These are phyloP conservation scores for Tephrocybe rancida DNA, from an alignment of 768 basidiomycete species.

Conservation along the genomic window DNA sequence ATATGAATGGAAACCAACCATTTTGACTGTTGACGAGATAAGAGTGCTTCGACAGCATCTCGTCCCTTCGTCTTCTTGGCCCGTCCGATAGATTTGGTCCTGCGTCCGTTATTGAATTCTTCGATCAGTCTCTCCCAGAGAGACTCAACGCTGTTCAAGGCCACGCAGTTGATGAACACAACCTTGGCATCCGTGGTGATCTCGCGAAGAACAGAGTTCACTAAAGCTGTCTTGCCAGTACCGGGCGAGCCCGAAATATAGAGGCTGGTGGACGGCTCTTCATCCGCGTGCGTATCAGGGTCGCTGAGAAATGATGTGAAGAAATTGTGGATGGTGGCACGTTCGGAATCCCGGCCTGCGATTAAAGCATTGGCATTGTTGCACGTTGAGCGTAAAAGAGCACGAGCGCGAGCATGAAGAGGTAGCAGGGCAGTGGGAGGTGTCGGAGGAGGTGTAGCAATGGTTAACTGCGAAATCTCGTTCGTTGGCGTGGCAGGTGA, in stretches of 20 bases:
- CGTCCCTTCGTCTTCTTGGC: conserved; percentile 47
- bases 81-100: conserved; percentile 35
- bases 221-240: conserved; percentile 88
- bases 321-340: conserved; percentile 59
- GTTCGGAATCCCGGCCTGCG: conserved; percentile 71
- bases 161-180: conserved; percentile 80
- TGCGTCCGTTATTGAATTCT: conserved; percentile 43
- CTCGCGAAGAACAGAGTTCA: conserved; percentile 61
- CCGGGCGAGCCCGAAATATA: conserved; percentile 95
- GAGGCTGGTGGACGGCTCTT: conserved; percentile 46
- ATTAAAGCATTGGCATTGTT: conserved; percentile 53
- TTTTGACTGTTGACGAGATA: conserved; percentile 49
- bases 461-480: conserved; percentile 40
- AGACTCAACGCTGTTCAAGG: conserved; percentile 62
- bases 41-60: conserved; percentile 46
- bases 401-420: conserved; percentile 61
- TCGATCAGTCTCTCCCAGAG: conserved; percentile 73
- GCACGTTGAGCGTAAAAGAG: conserved; percentile 72
- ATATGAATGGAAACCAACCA: conserved; percentile 41
- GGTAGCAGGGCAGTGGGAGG: conserved; percentile 53
- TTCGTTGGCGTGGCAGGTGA: conserved; percentile 48
- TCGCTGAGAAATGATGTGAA: conserved; percentile 52
- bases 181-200: conserved; percentile 47
- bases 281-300: conserved; percentile 21
- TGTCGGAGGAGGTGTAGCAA: conserved; percentile 65